Percentiles rank a stretch among this genome's conserved stretches.
Conservation (phyloP, 2,329 filamentous ascomycete genomes). For the Sordariomycetes sp. region DNA sequence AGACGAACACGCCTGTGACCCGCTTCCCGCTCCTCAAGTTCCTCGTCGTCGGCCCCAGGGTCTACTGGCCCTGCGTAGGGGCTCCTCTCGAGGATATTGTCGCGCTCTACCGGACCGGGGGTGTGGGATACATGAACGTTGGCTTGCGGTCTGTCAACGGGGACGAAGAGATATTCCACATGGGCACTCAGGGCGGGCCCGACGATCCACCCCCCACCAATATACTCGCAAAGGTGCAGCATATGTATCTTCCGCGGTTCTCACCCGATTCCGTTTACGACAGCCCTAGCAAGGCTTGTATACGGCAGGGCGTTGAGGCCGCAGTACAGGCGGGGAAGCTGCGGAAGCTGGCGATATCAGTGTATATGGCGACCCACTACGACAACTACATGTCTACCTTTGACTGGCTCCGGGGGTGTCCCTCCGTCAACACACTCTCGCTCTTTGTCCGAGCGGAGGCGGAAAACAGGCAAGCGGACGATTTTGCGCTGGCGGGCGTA, state of each 20-base stretch:
- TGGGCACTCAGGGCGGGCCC: neutral
- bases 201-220: neutral
- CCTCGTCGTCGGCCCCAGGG: slow-evolving; percentile 12
- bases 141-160: neutral
- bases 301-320: slow-evolving; percentile 9
- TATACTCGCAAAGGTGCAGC: neutral
- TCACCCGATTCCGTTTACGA: slow-evolving; percentile 1
- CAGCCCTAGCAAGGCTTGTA: neutral
- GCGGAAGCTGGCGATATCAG: slow-evolving; percentile 23
- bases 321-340: slow-evolving; percentile 17
- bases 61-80: slow-evolving; percentile 10
- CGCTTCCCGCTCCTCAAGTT: slow-evolving; percentile 19
- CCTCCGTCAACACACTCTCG: slow-evolving; percentile 21
- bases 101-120: slow-evolving; percentile 6
- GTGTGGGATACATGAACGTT: slow-evolving; percentile 4
- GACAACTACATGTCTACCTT: slow-evolving; percentile 18
- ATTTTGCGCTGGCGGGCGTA: neutral
- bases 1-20: neutral
- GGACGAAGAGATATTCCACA: neutral
- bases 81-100: slow-evolving; percentile 8
- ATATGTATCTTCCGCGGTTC: slow-evolving; percentile 4
- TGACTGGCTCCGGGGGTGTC: slow-evolving; percentile 22
- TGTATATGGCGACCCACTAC: slow-evolving; percentile 16
- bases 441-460: slow-evolving; percentile 15
- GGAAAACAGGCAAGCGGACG: neutral